These are phyloP conservation scores for Cryptosporidium xiaoi DNA, from an alignment of 169 alveolate species.

Conservation along the genomic window DNA sequence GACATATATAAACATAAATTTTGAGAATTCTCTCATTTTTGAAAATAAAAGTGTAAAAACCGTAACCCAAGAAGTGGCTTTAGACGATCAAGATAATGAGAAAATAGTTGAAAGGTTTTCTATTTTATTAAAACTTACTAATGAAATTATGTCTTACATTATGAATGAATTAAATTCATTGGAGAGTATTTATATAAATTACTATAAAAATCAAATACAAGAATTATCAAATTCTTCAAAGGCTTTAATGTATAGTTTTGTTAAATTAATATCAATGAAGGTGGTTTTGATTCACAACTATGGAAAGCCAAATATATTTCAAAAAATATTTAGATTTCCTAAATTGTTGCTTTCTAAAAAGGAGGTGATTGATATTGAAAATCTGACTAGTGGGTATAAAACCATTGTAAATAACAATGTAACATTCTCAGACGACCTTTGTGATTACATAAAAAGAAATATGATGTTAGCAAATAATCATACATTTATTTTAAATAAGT, in stretches of 20 bases:
- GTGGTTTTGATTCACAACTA: slow-evolving; percentile 42
- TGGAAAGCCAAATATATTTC: slow-evolving; percentile 61
- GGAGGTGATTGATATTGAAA: slow-evolving; percentile 25
- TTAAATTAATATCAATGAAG: slow-evolving; percentile 47
- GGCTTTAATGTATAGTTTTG: background rate
- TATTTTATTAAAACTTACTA: background rate
- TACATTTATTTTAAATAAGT: slow-evolving; percentile 23
- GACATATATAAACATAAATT: slow-evolving; percentile 6
- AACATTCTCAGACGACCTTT: slow-evolving; percentile 34
- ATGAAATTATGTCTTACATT: slow-evolving; percentile 16
- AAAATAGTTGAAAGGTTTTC: background rate
- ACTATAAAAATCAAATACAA: slow-evolving; percentile 32
- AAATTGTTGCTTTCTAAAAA: slow-evolving; percentile 18
- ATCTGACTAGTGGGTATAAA: background rate
- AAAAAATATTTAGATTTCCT: slow-evolving; percentile 60
- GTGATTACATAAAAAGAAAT: slow-evolving; percentile 47
- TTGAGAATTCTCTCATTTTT: slow-evolving; percentile 31
- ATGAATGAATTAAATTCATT: slow-evolving; percentile 43
- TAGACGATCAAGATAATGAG: background rate
- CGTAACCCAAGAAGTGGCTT: background rate
- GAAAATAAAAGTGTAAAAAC: slow-evolving; percentile 2
- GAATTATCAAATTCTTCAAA: slow-evolving; percentile 7
- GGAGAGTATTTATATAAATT: slow-evolving; percentile 30
- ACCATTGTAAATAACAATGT: slow-evolving; percentile 28
- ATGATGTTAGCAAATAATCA: slow-evolving; percentile 17